Base-by-base conservation (phyloP, 2,329 filamentous ascomycete genomes). In the Aspergillus ibericus region DNA sequence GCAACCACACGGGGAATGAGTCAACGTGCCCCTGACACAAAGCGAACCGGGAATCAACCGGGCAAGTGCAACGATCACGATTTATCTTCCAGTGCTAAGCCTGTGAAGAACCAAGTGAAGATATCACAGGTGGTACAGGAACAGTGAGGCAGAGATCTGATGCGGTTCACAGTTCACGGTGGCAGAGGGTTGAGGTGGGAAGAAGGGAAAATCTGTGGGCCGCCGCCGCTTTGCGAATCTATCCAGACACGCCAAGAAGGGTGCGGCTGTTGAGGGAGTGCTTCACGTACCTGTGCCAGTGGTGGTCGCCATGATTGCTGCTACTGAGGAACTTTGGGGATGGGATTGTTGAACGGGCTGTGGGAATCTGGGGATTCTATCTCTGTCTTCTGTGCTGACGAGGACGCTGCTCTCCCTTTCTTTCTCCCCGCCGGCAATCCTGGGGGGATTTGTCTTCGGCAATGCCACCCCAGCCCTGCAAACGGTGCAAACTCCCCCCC, bases 171-270 rank as follows among this genome's bases (percentile, higher is more conserved):
- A n/a, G 1, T 32, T 48, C 22, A 27, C 15, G 15, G 25, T 12
- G 15, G 25, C 8, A 27, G 25, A 18, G 1, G 5, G 44, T 48
- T 48, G 44, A 48, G 27, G 44, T 13, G 9, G 18, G 38, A 49
- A 40, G 51, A 42, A 52, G 57, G 48, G 15, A 18, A 32, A 50
- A 50, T 48, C 44, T 48, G 42, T 27, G 40, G 27, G 49, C 25
- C 20, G 27, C 38, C 48, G 38, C 48, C 53, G 25, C 32, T 40
- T 42, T 49, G 46, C 52, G 22, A 56, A 18, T 48, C 46, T 51
- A 47, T 59, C 47, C 57, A 42, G 36, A 20, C 46, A 56, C 29
- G 58, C 58, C 58, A 59, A 59, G 53, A 57, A 59, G 34, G 16
- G 44, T 48, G 25, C 25, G 25, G 22, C 25, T 29, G 44, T 29